Evolutionary conservation across 257 asterid species (phyloP).

Genomic region (Paulownia fortunei): DNA sequence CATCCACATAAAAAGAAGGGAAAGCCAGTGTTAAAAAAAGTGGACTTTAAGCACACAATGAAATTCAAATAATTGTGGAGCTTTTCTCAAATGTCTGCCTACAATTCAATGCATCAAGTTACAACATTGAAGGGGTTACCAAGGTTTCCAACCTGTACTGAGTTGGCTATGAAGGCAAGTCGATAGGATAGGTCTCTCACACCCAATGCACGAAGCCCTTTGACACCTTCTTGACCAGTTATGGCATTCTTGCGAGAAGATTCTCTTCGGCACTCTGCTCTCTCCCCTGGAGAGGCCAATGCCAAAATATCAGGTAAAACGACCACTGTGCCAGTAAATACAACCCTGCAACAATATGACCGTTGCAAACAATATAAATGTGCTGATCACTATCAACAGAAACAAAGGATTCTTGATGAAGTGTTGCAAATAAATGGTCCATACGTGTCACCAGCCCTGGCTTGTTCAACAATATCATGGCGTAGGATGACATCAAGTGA

Average conservation of each 20-base stretch:
- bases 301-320: constrained; percentile 91
- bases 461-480: constrained; percentile 93
- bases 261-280: constrained; percentile 86
- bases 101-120: not conserved
- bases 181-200: constrained; percentile 96
- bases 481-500: constrained; percentile 96
- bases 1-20: not conserved
- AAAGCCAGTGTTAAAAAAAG: not conserved
- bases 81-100: not conserved
- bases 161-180: constrained; percentile 93
- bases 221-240: constrained; percentile 86
- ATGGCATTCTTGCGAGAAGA: constrained; percentile 73
- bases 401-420: not conserved
- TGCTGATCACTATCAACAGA: not conserved
- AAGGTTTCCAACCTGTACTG: constrained; percentile 74
- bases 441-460: constrained; percentile 98
- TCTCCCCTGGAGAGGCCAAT: constrained; percentile 94
- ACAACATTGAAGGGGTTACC: constrained; percentile 19
- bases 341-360: constrained; percentile 63
- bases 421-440: constrained; percentile 25
- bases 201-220: constrained; percentile 94
- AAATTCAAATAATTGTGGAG: not conserved
- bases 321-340: constrained; percentile 92
- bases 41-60: not conserved
- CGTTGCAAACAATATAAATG: constrained; percentile 11